phyloP scores from a whole-genome alignment of 2,329 filamentous ascomycete species.

The Dactylellina haptotyla region DNA sequence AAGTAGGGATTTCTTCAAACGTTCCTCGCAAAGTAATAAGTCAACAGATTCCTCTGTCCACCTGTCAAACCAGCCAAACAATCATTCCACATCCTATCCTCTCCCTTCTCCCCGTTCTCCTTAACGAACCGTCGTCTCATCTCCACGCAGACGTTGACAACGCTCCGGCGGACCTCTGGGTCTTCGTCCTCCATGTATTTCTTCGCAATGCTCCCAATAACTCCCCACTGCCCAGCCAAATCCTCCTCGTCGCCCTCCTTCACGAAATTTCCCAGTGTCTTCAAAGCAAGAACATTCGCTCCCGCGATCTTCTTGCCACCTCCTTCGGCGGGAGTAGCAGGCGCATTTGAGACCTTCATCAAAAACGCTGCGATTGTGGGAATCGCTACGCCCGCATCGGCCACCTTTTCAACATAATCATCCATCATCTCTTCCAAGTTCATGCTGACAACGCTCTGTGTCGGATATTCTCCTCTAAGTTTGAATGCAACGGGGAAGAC shows the following conservation, averaged over 20 bases:
- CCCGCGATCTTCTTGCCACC: slow-evolving; percentile 54
- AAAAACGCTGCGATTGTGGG: slow-evolving; percentile 54
- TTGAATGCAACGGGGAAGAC: slow-evolving; percentile 57
- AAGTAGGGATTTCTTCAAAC: background rate
- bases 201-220: slow-evolving; percentile 56
- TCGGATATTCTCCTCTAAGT: slow-evolving; percentile 57
- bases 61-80: slow-evolving; percentile 57
- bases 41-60: slow-evolving; percentile 57
- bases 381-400: slow-evolving; percentile 55
- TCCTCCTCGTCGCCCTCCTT: slow-evolving; percentile 53
- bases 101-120: slow-evolving; percentile 42
- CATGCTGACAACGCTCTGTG: slow-evolving; percentile 56
- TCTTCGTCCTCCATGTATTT: slow-evolving; percentile 58
- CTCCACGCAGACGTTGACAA: slow-evolving; percentile 57
- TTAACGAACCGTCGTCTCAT: slow-evolving; percentile 56
- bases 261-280: slow-evolving; percentile 55
- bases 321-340: slow-evolving; percentile 11
- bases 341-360: slow-evolving; percentile 40
- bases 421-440: slow-evolving; percentile 58
- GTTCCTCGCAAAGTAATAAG: slow-evolving; percentile 58
- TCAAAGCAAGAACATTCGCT: slow-evolving; percentile 55
- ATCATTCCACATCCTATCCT: slow-evolving; percentile 57
- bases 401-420: slow-evolving; percentile 56
- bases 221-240: slow-evolving; percentile 51
- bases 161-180: slow-evolving; percentile 57